phyloP scores from a whole-genome alignment of 768 basidiomycete genomes.

The Jaapia argillacea region DNA sequence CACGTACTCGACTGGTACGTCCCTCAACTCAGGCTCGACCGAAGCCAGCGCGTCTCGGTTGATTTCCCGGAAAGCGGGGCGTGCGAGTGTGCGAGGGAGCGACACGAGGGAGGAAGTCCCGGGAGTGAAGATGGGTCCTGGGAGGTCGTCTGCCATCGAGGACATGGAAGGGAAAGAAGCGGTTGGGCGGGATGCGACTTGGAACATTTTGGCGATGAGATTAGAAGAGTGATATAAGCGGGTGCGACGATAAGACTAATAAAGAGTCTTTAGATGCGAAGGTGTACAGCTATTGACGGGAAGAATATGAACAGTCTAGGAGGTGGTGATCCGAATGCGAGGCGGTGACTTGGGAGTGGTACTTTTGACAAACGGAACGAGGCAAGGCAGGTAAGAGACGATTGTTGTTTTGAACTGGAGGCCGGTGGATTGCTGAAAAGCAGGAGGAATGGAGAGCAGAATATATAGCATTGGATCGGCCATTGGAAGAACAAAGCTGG shows the following conservation, averaged over 20 bases:
- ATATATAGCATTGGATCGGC: no score
- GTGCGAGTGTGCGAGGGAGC: slow-evolving; percentile 61
- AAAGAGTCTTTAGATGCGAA: not conserved
- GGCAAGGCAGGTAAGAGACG: no score
- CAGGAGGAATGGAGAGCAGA: no score
- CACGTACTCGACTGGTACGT: slow-evolving; percentile 55
- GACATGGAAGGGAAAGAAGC: not conserved
- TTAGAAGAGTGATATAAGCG: not conserved
- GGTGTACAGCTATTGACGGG: not conserved
- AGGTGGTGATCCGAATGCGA: no score
- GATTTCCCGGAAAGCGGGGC: slow-evolving; percentile 50
- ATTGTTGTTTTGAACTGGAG: no score
- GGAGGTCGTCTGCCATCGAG: slow-evolving; percentile 1
- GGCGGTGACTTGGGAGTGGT: no score
- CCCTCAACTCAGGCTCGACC: slow-evolving; percentile 39
- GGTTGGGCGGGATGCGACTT: not conserved
- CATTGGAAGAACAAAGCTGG: no score
- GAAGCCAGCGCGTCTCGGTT: slow-evolving; percentile 43
- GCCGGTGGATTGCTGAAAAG: no score
- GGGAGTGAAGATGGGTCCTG: slow-evolving; percentile 21
- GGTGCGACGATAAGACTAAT: not conserved
- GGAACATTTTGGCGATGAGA: not conserved
- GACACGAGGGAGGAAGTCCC: slow-evolving; percentile 33
- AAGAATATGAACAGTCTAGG: no score
- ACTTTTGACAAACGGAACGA: no score